A percentile compares a stretch with the other conserved stretches of the same genome.
These are phyloP conservation scores for Trichosporon asahii DNA, from an alignment of 1,284 basidiomycete genomes.

Conservation along the genomic window DNA sequence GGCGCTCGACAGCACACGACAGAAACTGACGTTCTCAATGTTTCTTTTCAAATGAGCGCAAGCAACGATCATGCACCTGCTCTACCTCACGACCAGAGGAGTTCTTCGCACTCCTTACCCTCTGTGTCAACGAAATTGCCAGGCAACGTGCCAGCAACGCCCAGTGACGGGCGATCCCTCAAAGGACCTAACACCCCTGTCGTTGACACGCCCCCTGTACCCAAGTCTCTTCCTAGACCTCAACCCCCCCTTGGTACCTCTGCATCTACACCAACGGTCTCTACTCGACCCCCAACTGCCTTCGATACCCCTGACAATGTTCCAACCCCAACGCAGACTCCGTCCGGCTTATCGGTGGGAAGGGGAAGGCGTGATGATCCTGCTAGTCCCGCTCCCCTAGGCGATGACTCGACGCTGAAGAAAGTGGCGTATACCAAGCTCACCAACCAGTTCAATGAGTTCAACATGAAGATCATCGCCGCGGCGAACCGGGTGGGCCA, in stretches of 20 bases:
- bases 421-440: not conserved
- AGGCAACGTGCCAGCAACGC: not conserved
- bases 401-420: slow-evolving; percentile 12
- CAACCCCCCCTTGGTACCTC: not conserved
- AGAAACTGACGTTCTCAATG: not conserved
- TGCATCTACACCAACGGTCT: not conserved
- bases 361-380: slow-evolving; percentile 30
- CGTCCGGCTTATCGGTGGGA: slow-evolving; percentile 20
- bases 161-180: not conserved
- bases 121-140: not conserved
- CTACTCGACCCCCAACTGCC: not conserved
- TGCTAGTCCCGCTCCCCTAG: slow-evolving; percentile 34
- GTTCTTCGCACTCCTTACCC: not conserved
- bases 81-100: not conserved
- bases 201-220: slow-evolving; percentile 16
- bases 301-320: slow-evolving; percentile 17
- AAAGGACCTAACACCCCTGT: slow-evolving; percentile 1
- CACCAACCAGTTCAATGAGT: slow-evolving; percentile 2
- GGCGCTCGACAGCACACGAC: not conserved
- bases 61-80: not conserved
- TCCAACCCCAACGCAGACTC: slow-evolving; percentile 15
- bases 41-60: not conserved
- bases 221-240: slow-evolving; percentile 9
- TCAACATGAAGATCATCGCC: not conserved
- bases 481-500: not conserved